Percentiles rank a stretch among this genome's conserved stretches.
Conservation (phyloP, 2,329 filamentous ascomycete species). For the Exophiala viscosa region DNA sequence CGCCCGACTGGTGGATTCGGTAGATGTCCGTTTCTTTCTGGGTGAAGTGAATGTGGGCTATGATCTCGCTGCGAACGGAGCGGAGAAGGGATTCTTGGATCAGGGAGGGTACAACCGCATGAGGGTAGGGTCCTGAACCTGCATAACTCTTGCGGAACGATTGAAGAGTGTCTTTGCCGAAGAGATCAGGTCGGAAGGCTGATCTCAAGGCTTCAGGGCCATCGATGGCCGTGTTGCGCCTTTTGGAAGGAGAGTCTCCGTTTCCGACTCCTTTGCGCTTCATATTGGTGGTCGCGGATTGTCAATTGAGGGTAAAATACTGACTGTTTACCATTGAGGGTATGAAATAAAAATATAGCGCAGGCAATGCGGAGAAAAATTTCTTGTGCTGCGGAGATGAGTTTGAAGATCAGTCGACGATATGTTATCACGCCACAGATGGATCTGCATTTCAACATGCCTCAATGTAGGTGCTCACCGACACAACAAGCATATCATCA, state of each 20-base stretch:
- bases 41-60: slow-evolving; percentile 87
- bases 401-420: no score
- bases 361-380: no score
- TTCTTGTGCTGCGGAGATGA: no score
- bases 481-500: neutral
- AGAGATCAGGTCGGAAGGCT: slow-evolving; percentile 44
- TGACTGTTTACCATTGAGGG: no score
- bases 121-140: slow-evolving; percentile 65
- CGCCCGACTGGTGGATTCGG: slow-evolving; percentile 98
- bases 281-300: slow-evolving; percentile 16
- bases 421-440: no score
- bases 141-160: slow-evolving; percentile 44
- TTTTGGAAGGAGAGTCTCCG: slow-evolving; percentile 19
- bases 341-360: no score
- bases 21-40: slow-evolving; percentile 99
- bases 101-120: slow-evolving; percentile 79
- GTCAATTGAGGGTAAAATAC: neutral
- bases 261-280: slow-evolving; percentile 42
- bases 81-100: slow-evolving; percentile 80
- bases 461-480: no score
- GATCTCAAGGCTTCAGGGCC: slow-evolving; percentile 27
- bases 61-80: slow-evolving; percentile 81
- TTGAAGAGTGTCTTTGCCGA: slow-evolving; percentile 39
- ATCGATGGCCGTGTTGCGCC: slow-evolving; percentile 15
- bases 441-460: no score